phyloP scores from a whole-genome alignment of 1,139 yeast genomes.

The Waltiozyma sp. region DNA sequence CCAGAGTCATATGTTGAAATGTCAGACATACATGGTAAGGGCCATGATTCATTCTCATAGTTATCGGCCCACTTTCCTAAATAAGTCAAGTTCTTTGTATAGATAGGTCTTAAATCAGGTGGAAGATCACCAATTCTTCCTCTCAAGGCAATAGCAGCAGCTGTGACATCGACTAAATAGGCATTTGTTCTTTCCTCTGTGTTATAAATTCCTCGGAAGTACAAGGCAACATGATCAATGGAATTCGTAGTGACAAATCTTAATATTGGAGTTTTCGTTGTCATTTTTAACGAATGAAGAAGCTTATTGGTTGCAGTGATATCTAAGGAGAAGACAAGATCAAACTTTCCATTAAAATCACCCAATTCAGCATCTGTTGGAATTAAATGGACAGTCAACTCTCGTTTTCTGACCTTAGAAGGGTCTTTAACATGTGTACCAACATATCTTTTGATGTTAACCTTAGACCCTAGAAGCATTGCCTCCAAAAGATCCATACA shows the following conservation, averaged over 20 bases:
- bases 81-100: slow-evolving; percentile 53
- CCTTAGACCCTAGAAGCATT: slow-evolving; percentile 54
- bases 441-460: slow-evolving; percentile 55
- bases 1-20: slow-evolving; percentile 52
- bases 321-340: slow-evolving; percentile 61
- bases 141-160: slow-evolving; percentile 74
- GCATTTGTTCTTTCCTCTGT: slow-evolving; percentile 25
- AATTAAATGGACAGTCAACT: slow-evolving; percentile 29
- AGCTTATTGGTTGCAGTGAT: slow-evolving; percentile 45
- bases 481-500: slow-evolving; percentile 76
- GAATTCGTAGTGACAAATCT: slow-evolving; percentile 69
- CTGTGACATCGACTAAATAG: slow-evolving; percentile 56
- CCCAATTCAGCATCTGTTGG: slow-evolving; percentile 33
- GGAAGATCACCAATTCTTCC: slow-evolving; percentile 81
- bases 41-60: slow-evolving; percentile 46
- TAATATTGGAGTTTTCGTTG: slow-evolving; percentile 41
- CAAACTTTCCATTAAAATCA: slow-evolving; percentile 31
- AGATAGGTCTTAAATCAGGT: slow-evolving; percentile 68
- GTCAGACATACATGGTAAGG: slow-evolving; percentile 61
- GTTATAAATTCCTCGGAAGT: slow-evolving; percentile 27
- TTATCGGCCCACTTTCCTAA: slow-evolving; percentile 49
- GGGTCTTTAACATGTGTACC: slow-evolving; percentile 37
- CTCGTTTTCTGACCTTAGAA: slow-evolving; percentile 21
- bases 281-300: slow-evolving; percentile 16
- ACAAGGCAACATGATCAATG: slow-evolving; percentile 62